Percentiles rank a stretch among this genome's conserved stretches.
Conservation (phyloP, 2,329 filamentous ascomycete species). For the Beauveria varroae region DNA sequence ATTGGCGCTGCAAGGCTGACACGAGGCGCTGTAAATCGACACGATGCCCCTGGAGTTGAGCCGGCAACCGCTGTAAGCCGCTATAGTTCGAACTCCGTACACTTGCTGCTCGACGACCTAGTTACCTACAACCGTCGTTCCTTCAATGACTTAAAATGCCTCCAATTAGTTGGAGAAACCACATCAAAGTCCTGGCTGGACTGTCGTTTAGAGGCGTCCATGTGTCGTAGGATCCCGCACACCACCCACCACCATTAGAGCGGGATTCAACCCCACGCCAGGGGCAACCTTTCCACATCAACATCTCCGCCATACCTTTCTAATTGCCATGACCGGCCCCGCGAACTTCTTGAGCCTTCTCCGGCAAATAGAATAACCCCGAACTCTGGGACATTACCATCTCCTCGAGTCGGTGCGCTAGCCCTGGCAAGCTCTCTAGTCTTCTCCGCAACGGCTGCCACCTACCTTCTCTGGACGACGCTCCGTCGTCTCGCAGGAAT, state of each 20-base stretch:
- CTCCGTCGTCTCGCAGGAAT: not conserved
- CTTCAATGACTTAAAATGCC: not conserved
- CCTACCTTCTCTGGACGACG: constrained; percentile 5
- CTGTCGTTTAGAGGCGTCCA: too few relatives aligned
- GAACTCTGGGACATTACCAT: not conserved
- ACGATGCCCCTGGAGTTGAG: not conserved
- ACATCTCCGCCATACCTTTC: too few relatives aligned
- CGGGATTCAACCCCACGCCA: too few relatives aligned
- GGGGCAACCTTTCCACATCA: too few relatives aligned
- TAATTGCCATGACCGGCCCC: too few relatives aligned
- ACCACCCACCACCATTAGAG: too few relatives aligned
- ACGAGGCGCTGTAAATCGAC: not conserved
- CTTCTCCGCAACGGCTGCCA: constrained; percentile 1
- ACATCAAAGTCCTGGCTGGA: too few relatives aligned
- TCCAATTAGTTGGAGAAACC: too few relatives aligned
- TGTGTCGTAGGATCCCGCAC: too few relatives aligned
- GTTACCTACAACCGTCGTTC: not conserved
- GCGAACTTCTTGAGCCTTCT: not conserved
- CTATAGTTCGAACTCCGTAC: not conserved
- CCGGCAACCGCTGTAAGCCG: not conserved
- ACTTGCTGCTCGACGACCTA: too few relatives aligned
- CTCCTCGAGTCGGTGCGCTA: not conserved
- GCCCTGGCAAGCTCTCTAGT: not conserved
- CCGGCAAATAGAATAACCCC: not conserved
- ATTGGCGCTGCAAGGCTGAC: not conserved